These are phyloP conservation scores for Cordyceps cateniannulata DNA, from an alignment of 2,329 filamentous ascomycete genomes.

Conservation along the genomic window DNA sequence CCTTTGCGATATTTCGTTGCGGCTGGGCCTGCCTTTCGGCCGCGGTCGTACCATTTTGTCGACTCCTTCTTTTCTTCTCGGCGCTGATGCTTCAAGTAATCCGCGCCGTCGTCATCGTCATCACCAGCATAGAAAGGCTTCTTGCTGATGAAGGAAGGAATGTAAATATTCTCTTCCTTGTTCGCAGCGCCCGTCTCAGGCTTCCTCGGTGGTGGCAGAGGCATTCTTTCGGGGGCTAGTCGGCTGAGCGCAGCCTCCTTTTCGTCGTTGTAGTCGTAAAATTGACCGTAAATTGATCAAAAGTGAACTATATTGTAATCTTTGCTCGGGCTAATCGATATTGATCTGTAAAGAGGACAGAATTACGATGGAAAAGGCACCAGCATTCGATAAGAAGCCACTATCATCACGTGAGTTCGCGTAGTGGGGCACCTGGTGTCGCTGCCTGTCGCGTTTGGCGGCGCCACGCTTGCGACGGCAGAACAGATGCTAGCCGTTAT, in stretches of 20 bases:
- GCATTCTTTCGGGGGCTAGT: conserved; percentile 5
- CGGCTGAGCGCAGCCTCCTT: background rate
- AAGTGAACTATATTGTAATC: no score
- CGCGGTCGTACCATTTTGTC: conserved; percentile 89
- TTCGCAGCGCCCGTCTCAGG: conserved; percentile 36
- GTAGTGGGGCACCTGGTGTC: conserved; percentile 8
- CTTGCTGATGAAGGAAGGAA: conserved; percentile 95
- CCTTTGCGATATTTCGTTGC: conserved; percentile 97
- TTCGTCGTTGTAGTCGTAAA: no score
- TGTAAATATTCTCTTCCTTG: conserved; percentile 97
- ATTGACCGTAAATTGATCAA: background rate
- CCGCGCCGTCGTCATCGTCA: conserved; percentile 67
- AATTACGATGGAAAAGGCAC: background rate
- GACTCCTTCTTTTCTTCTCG: conserved; percentile 54
- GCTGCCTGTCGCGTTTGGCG: conserved; percentile 6
- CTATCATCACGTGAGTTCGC: conserved; percentile 25
- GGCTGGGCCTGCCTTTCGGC: conserved; percentile 74
- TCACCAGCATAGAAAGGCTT: conserved; percentile 90
- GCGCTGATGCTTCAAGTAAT: conserved; percentile 96
- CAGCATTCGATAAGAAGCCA: conserved; percentile 4
- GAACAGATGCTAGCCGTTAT: background rate
- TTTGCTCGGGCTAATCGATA: background rate
- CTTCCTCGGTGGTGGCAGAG: conserved; percentile 28
- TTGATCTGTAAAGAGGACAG: background rate
- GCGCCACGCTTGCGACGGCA: background rate